phyloP scores from a whole-genome alignment of 352 stramenopile species.

The Globisporangium okanoganense region DNA sequence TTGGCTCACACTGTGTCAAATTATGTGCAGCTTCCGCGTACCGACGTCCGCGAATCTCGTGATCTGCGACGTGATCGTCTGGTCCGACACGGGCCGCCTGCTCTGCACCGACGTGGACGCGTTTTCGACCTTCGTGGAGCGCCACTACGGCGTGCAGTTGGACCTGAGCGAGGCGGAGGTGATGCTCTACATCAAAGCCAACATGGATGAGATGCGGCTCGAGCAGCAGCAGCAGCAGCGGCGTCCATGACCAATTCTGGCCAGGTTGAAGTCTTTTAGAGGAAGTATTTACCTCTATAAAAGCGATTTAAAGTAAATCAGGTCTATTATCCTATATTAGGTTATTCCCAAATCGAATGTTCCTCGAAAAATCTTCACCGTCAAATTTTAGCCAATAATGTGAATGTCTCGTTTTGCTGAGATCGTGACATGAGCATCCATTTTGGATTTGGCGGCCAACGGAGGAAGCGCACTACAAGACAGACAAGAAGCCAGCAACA shows the following conservation, averaged over 20 bases:
- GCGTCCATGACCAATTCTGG: neutral
- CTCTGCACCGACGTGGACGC: constrained; percentile 56
- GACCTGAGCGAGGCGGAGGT: constrained; percentile 63
- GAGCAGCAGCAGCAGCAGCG: constrained; percentile 17
- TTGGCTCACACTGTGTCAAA: neutral
- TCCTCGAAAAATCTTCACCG: neutral
- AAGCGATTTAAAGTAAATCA: too few species aligned
- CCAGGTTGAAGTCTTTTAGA: too few species aligned
- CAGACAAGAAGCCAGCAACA: neutral
- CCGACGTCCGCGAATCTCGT: constrained; percentile 39
- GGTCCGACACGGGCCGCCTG: constrained; percentile 56
- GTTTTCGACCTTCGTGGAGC: constrained; percentile 60
- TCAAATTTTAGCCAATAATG: neutral
- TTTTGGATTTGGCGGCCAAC: constrained; percentile 6
- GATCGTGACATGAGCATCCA: neutral
- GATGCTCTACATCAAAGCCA: constrained; percentile 60
- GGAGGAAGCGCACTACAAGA: neutral
- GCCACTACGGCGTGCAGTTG: constrained; percentile 61
- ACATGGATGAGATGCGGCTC: constrained; percentile 58
- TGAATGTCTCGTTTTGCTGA: neutral
- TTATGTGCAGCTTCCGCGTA: constrained; percentile 21
- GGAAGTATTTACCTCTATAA: neutral
- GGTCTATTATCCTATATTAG: too few species aligned
- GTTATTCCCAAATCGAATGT: too few species aligned
- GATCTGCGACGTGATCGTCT: constrained; percentile 68